phyloP scores from a whole-genome alignment of 208 protist genomes.

The Leishmania lainsoni region DNA sequence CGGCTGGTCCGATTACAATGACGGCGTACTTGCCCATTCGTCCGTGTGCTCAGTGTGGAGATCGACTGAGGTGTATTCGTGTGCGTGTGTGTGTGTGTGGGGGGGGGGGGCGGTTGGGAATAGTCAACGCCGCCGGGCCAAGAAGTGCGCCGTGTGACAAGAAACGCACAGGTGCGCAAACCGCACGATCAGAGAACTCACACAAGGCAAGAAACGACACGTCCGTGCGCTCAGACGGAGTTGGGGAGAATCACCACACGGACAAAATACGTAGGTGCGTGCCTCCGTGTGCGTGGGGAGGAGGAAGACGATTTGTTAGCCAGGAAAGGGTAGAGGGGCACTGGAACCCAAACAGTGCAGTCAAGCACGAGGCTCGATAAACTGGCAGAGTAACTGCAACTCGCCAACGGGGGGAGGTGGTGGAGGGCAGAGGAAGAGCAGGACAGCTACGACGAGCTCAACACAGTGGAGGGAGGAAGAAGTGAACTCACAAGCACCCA shows the following conservation, averaged over 20 bases:
- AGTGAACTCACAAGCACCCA: neutral
- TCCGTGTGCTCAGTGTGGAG: neutral
- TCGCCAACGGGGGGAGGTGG: neutral
- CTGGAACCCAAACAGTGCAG: neutral
- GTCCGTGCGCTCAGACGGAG: neutral
- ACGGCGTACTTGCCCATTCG: constrained; percentile 90
- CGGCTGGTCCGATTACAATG: constrained; percentile 92
- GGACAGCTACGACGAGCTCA: neutral
- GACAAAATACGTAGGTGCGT: neutral
- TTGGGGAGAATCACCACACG: neutral
- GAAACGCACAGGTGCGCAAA: neutral
- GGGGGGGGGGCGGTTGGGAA: too few relatives aligned
- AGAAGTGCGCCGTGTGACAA: neutral
- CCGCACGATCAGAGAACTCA: neutral
- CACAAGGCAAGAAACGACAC: neutral
- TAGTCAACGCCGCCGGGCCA: neutral
- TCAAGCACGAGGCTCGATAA: neutral
- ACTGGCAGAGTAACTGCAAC: neutral
- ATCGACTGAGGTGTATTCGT: neutral
- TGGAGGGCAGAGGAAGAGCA: too few relatives aligned
- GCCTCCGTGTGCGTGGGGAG: neutral
- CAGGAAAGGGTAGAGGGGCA: neutral
- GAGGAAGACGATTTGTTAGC: neutral
- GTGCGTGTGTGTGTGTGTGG: neutral
- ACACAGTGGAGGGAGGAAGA: neutral